Evolutionary conservation across 345 rosid species (phyloP), one percentile per base, ranked within the genome.

Genomic region (Raphanus sativus): DNA sequence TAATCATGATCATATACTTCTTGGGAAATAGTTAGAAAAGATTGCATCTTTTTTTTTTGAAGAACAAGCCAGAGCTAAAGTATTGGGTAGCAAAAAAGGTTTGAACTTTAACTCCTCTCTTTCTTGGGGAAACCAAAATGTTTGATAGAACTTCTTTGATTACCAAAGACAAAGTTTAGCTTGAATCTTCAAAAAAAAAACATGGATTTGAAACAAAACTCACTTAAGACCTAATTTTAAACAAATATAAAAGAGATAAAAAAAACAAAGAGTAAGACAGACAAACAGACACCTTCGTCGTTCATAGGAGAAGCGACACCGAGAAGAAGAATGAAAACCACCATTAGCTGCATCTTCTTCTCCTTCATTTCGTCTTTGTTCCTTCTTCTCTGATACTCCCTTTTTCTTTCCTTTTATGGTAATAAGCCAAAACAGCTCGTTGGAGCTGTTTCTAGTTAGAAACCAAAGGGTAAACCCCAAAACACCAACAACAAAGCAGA

Each of bases 261-360:
- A 28, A 13, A 15, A 15, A 2, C 0, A 29, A 15, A 15, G 7
- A 2, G 1, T 56, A 25, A 56, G 16, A n/a, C n/a, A n/a, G n/a
- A n/a, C n/a, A 16, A n/a, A 8, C 26, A 8, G 1, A 0, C 50
- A 90, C 97, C 97, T 89, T 91, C 93, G 17, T 86, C 76, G 34
- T 55, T 86, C 34, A 81, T 78, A 4, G 93, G 45, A 17, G 86
- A 77, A 72, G 87, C 89, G 48, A 75, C 33, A 73, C 89, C 75
- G 67, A 75, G 74, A 24, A 78, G 76, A 8, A 34, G 40, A 60
- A 85, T 48, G 60, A 69, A 38, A 33, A 77, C 34, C 71, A 50
- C 76, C 52, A 83, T 75, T 48, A 48, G 67, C 77, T 64, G 69
- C 71, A 32, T 28, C 30, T 28, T 75, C 80, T 63, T 80, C 83